Base-by-base conservation (phyloP, 1,284 basidiomycete species). In the Cryptococcus sp. region DNA sequence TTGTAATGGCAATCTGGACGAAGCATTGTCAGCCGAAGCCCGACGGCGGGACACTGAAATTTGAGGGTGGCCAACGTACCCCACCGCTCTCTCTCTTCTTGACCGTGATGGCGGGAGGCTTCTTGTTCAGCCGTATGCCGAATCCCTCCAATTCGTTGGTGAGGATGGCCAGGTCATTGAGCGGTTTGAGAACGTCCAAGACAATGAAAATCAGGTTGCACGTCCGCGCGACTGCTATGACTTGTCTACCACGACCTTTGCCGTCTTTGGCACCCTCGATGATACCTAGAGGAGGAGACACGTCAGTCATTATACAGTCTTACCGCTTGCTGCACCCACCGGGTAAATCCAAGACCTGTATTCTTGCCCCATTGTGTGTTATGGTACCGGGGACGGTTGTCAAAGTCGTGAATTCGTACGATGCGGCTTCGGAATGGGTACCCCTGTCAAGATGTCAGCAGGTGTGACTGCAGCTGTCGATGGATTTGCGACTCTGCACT, bases 191-290 rank as follows among this genome's bases (percentile, higher is more conserved):
- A 15, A 99, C 96, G 73, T 99, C 96, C 44, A 99, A 85, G 31
- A 99, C 90, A 75, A 99, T 98, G 79, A 98, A 99, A 67, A 99
- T 98, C 50, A 99, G 87, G 78, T 99, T 94, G 78, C 96, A 99
- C 48, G 96, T 98, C 64, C 95, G 87, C 20, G 94, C 93, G 64
- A 98, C 94, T 53, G 94, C 93, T 75, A 86, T 85, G 60, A 86
- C 95, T 85, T 99, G 96, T 70, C 91, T 87, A 84, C 96, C 96
- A 84, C 96, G 84, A 81, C 96, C 96, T 79, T 93, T 89, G 64
- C 95, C 95, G 73, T 99, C 96, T 75, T 95, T 95, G 38, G 96
- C 96, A 69, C 96, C 96, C 79, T 99, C 96, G 66, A 99, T 99
- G 66, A 99, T 99, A 84, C 95, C 95, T 63, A 92, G 39, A 17